A percentile compares a stretch with the other conserved stretches of the same genome.
Conservation (phyloP, 2,329 filamentous ascomycete species). For the Kalmusia sp. region DNA sequence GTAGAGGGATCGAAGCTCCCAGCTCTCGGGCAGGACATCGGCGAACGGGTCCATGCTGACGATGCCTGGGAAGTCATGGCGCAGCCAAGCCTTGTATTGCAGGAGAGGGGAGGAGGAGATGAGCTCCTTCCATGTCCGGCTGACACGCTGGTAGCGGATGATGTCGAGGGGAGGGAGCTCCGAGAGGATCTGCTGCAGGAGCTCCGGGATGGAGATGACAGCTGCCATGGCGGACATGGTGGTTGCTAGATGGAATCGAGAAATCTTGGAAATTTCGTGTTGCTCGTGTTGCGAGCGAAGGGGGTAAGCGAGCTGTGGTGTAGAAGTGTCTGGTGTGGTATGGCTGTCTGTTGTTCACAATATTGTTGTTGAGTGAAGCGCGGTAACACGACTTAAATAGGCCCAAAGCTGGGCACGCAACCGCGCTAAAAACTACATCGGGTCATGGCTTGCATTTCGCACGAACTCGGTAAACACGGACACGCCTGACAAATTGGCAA, state of each 20-base stretch:
- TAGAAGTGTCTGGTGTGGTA: too few relatives aligned
- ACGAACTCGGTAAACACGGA: too few relatives aligned
- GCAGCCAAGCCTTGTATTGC: conserved; percentile 4
- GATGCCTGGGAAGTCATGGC: background rate
- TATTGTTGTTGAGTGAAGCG: too few relatives aligned
- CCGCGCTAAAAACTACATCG: too few relatives aligned
- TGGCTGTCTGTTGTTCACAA: too few relatives aligned
- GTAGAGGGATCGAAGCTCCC: background rate
- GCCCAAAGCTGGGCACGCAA: too few relatives aligned
- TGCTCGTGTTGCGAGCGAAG: too few relatives aligned
- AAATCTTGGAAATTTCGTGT: too few relatives aligned
- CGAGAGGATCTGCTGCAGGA: conserved; percentile 4
- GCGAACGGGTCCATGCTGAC: background rate
- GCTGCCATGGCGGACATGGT: background rate
- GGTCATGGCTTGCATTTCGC: too few relatives aligned
- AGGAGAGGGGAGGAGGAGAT: conserved; percentile 1
- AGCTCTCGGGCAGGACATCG: background rate
- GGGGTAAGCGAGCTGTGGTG: too few relatives aligned
- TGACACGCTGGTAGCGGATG: conserved; percentile 2
- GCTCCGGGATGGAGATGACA: background rate
- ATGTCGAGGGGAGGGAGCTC: conserved; percentile 4
- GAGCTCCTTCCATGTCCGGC: background rate
- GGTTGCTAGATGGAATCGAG: background rate
- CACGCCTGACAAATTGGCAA: too few relatives aligned
- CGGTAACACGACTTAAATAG: too few relatives aligned